Base-by-base conservation (phyloP, 805 yeast genomes). In the Lachancea nothofagi region DNA sequence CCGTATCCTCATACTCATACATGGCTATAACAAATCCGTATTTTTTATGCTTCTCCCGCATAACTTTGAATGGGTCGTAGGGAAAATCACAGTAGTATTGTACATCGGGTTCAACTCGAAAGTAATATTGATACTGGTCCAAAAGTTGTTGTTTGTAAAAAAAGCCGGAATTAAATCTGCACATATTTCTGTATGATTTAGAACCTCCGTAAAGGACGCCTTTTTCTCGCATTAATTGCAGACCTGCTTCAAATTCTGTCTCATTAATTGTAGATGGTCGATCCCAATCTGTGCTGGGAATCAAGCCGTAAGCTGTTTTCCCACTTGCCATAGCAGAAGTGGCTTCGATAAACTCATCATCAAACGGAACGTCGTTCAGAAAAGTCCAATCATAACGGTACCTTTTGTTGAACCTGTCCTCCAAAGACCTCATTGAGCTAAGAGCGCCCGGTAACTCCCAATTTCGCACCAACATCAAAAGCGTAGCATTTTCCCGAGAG, bases 21-120 rank as follows among this genome's bases (percentile, higher is more conserved):
- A 93, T 63, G 3, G 94, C 67, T 38, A 93, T 82, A 25, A 90
- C 86, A 65, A 89, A 90, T 2, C 95, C 94, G 61, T 90, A 93
- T 44, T 75, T 78, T 64, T 88, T 88, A 44, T 75, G 67, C 51
- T 83, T 77, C 42, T 78, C 79, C 49, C 86, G 72, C 83, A 90
- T 74, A 46, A 80, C 74, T 53, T 76, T 73, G 67, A 90, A 90
- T 10, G 96, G 89, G 61, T 90, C 98, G 66, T 80, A 80, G 3
- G 62, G 60, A 52, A 84, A 77, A 64, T 93, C 97, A 64, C 97
- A 93, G 60, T 70, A 83, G 59, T 84, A 83, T 54, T 84, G 79
- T 36, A 89, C 88, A 47, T 80, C 87, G 0, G 98, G 98, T 61
- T 90, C 98, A 9, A 90, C 96, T 47, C 98, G 73, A 78, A 95